Conservation (phyloP, 2,329 filamentous ascomycete genomes). For the Xylariaceae sp. region DNA sequence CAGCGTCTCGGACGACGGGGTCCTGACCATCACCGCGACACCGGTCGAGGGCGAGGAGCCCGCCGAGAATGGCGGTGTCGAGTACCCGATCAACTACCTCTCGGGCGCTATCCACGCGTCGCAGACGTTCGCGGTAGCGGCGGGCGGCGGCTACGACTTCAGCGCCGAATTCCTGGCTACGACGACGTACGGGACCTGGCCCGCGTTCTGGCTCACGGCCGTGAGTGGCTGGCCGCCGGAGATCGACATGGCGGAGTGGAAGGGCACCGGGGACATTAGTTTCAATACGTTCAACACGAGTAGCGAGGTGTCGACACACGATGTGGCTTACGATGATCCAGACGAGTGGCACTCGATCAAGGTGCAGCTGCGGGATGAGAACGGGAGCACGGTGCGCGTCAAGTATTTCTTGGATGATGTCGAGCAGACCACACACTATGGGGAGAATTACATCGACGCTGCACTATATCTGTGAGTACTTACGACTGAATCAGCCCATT, state of each 20-base stretch:
- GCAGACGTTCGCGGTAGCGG: constrained; percentile 34
- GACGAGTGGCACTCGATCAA: constrained; percentile 34
- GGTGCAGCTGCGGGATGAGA: constrained; percentile 34
- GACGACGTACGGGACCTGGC: constrained; percentile 33
- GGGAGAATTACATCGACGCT: constrained; percentile 33
- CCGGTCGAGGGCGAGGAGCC: constrained; percentile 24
- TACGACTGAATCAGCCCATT: too few species aligned
- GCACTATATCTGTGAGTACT: constrained; percentile 15
- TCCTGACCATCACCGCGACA: constrained; percentile 33
- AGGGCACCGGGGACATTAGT: constrained; percentile 36
- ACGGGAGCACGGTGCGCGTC: constrained; percentile 35
- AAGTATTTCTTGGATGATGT: constrained; percentile 39
- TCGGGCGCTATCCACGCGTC: constrained; percentile 36
- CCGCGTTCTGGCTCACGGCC: constrained; percentile 42
- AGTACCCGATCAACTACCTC: constrained; percentile 31
- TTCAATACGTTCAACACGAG: constrained; percentile 37
- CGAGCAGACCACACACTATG: constrained; percentile 37
- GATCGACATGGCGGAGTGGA: constrained; percentile 45
- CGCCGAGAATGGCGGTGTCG: constrained; percentile 3
- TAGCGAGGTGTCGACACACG: constrained; percentile 30
- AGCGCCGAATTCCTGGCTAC: constrained; percentile 34
- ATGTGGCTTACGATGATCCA: constrained; percentile 34
- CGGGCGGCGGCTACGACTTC: constrained; percentile 35
- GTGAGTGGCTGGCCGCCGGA: constrained; percentile 42
- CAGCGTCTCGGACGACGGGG: constrained; percentile 16